These are phyloP conservation scores for Pseudotulostoma volvatum DNA, from an alignment of 495 filamentous ascomycete species.

Conservation along the genomic window DNA sequence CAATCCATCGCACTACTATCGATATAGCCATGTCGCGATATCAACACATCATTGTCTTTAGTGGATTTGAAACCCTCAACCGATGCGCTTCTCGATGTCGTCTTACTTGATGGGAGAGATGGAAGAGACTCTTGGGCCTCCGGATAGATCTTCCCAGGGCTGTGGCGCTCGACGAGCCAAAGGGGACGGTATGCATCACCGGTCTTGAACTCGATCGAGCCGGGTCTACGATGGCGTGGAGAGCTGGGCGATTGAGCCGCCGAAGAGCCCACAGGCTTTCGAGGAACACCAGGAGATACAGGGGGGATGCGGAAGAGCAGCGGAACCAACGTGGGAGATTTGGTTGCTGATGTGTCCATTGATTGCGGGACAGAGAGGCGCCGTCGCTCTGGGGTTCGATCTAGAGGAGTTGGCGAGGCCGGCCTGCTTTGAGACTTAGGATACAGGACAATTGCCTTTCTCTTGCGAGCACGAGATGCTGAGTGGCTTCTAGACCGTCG, in stretches of 20 bases:
- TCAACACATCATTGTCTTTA: constrained; percentile 16
- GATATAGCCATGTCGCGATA: too few species aligned
- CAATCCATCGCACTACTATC: constrained; percentile 11
- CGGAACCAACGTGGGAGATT: constrained; percentile 33
- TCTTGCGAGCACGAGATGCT: constrained; percentile 17
- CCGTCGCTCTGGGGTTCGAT: constrained; percentile 10
- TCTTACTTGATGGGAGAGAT: constrained; percentile 34
- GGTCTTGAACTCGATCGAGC: constrained; percentile 30
- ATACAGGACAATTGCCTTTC: constrained; percentile 17
- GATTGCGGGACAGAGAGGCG: constrained; percentile 18
- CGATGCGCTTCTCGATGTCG: constrained; percentile 27
- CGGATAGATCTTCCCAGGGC: constrained; percentile 22
- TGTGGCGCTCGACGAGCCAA: constrained; percentile 33
- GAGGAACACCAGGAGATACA: constrained; percentile 20
- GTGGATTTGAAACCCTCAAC: constrained; percentile 24
- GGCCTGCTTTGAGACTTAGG: constrained; percentile 24
- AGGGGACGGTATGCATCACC: constrained; percentile 33
- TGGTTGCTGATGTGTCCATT: constrained; percentile 4
- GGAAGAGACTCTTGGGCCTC: constrained; percentile 25
- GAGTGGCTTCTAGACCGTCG: constrained; percentile 24
- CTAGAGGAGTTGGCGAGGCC: constrained; percentile 18
- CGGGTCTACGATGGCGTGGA: constrained; percentile 23
- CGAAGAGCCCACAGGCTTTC: constrained; percentile 19
- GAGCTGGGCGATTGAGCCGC: constrained; percentile 14
- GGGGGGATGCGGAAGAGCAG: constrained; percentile 33